Evolutionary conservation across 1,284 basidiomycete species (phyloP).

Genomic region (Agaricales sp.): DNA sequence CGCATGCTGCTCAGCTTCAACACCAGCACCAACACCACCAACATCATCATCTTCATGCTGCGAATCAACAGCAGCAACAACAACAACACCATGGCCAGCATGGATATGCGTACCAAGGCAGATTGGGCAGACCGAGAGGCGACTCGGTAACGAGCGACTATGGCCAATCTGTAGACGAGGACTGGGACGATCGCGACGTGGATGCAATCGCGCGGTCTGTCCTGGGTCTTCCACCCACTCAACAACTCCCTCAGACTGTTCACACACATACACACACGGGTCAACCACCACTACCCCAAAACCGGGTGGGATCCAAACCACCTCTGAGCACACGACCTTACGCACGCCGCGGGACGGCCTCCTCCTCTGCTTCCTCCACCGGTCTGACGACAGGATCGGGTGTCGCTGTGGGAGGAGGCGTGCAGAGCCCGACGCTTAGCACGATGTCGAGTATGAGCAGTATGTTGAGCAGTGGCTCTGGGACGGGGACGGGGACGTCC

Average conservation of each 20-base stretch:
- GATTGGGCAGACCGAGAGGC: slow-evolving; percentile 8
- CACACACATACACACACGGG: too few relatives aligned
- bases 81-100: not conserved
- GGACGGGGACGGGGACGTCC: too few relatives aligned
- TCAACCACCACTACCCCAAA: too few relatives aligned
- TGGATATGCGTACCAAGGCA: too few relatives aligned
- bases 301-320: not conserved
- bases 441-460: slow-evolving; percentile 32
- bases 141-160: slow-evolving; percentile 23
- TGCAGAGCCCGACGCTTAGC: slow-evolving; percentile 21
- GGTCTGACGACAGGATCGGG: too few relatives aligned
- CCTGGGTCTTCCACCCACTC: slow-evolving; percentile 29
- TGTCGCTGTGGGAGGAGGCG: not conserved
- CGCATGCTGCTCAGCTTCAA: not conserved
- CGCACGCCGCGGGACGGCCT: slow-evolving; percentile 26
- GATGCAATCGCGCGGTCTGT: too few relatives aligned
- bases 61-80: not conserved
- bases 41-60: not conserved
- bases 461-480: slow-evolving; percentile 21
- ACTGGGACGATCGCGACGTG: slow-evolving; percentile 50
- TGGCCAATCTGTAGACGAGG: slow-evolving; percentile 27
- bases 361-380: not conserved
- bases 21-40: not conserved
- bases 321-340: not conserved
- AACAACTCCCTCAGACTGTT: slow-evolving; percentile 23